Evolutionary conservation across 306 rosid genomes (phyloP).

Genomic region (Vigna hirtella): DNA sequence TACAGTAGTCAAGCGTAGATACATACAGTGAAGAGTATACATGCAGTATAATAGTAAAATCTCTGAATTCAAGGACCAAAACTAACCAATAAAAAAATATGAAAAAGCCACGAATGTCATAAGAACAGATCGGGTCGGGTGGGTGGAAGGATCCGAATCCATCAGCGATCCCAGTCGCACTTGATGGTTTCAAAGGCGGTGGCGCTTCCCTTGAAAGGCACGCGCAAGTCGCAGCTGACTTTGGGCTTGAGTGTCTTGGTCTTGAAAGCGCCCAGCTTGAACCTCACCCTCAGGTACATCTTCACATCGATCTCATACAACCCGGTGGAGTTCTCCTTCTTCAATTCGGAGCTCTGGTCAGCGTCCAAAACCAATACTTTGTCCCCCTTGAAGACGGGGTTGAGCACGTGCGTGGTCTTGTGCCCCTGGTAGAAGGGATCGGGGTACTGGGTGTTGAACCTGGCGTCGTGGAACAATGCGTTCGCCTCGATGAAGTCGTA

Average conservation of each 20-base stretch:
- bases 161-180: conserved; percentile 66
- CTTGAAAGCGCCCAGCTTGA: conserved; percentile 60
- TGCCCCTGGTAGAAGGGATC: conserved; percentile 70
- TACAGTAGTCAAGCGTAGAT: neutral
- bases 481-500: conserved; percentile 70
- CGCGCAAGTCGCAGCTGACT: conserved; percentile 59
- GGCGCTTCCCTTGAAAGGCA: conserved; percentile 56
- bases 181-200: conserved; percentile 53
- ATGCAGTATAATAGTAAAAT: neutral
- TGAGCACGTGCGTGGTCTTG: conserved; percentile 57
- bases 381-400: conserved; percentile 54
- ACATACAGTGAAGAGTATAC: neutral
- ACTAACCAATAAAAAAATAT: conserved; percentile 35
- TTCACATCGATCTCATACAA: conserved; percentile 60
- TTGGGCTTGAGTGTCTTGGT: conserved; percentile 61
- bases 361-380: conserved; percentile 28
- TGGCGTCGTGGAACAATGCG: conserved; percentile 51
- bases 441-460: conserved; percentile 39
- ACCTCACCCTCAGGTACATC: conserved; percentile 62
- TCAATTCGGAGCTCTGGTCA: conserved; percentile 39
- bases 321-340: conserved; percentile 50
- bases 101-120: neutral
- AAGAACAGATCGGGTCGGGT: neutral
- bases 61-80: conserved; percentile 12
- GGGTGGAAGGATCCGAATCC: neutral